Conservation (phyloP, 805 yeast species). For the Kuraishia hungarica region DNA sequence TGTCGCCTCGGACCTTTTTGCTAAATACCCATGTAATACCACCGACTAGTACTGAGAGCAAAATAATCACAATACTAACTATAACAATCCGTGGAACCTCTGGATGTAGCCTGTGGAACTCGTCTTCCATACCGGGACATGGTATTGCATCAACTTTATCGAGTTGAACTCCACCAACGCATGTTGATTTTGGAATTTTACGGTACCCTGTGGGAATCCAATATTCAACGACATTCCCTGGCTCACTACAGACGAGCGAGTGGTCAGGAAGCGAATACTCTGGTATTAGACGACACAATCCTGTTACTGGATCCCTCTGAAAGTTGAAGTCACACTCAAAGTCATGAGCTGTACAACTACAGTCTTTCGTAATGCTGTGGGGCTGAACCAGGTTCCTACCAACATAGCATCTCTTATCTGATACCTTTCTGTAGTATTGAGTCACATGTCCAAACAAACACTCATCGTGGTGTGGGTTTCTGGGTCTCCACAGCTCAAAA, state of each 20-base stretch:
- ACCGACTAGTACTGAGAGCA: conserved; percentile 31
- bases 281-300: conserved; percentile 67
- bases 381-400: conserved; percentile 49
- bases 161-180: conserved; percentile 66
- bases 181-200: conserved; percentile 70
- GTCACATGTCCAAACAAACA: conserved; percentile 67
- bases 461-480: conserved; percentile 39
- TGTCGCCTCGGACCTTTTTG: conserved; percentile 47
- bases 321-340: conserved; percentile 89
- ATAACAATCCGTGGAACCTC: conserved; percentile 44
- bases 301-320: conserved; percentile 48
- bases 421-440: conserved; percentile 49
- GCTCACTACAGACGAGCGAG: conserved; percentile 44
- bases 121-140: conserved; percentile 78
- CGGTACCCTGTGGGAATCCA: conserved; percentile 85
- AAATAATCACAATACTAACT: conserved; percentile 41
- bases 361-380: conserved; percentile 47
- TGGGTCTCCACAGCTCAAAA: conserved; percentile 54
- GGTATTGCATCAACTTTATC: conserved; percentile 54
- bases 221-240: conserved; percentile 55
- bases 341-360: conserved; percentile 77
- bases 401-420: conserved; percentile 61
- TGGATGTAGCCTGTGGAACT: conserved; percentile 41
- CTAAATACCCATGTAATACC: conserved; percentile 33
- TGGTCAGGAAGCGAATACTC: conserved; percentile 66